Base-by-base conservation (phyloP, 106 monocot genomes). In the Hemerocallis citrina region DNA sequence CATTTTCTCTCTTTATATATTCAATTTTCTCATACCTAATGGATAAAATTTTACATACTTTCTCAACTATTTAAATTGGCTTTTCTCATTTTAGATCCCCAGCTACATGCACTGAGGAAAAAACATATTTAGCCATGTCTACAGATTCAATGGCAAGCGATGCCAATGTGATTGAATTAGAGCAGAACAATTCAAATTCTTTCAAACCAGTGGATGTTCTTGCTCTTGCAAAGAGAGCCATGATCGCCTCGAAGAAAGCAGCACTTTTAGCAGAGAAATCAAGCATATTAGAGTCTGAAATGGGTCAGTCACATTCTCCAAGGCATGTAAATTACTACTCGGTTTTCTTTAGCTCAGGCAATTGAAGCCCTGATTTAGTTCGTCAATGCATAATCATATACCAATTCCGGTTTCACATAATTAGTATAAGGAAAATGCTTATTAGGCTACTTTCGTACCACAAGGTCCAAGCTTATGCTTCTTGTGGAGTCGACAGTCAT, bases 171-270 rank as follows among this genome's bases (percentile, higher is more conserved):
- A 15, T 35, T 30, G 52, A 19, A 61, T 22, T 17, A n/a, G 51
- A 63, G 27, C 55, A 73, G 30, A 30, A 63, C 61, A 43, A 23
- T 42, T 0, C 37, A 23, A 39, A 61, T 29, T 32, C 21, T 60
- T 29, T 74, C 7, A 25, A 28, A 35, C 67, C 78, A 29, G 60
- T 37, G 1, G 75, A 77, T 56, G 77, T 55, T 62, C 75, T 86
- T 64, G 48, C 55, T 14, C 83, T 87, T 73, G 92, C 86, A 55
- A 83, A 63, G 34, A 66, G 48, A 61, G 86, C 92, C 44, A 62
- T 83, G 76, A 63, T 73, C 34, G 83, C 83, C 24, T 67, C 86
- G 7, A 66, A 52, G 68, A 65, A 64, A 71, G 86, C 80, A 50
- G 80, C 73, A 5, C 57, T 59, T 20, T 72, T 86, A 68, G 75